These are phyloP conservation scores for Arthroderma uncinatum DNA, from an alignment of 2,329 filamentous ascomycete species.

Conservation along the genomic window DNA sequence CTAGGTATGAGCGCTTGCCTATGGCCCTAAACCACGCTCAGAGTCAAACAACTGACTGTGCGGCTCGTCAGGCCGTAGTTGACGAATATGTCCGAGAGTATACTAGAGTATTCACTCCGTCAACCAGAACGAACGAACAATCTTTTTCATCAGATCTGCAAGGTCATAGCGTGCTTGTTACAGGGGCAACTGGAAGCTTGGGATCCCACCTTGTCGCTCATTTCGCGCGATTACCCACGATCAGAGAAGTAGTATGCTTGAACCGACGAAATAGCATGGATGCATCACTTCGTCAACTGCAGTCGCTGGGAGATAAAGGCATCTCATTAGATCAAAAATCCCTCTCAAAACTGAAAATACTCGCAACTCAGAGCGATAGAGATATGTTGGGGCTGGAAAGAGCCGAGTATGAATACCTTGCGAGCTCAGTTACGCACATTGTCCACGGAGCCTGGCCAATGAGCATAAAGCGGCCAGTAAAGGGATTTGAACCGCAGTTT, in stretches of 20 bases:
- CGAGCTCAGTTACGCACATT: constrained; percentile 38
- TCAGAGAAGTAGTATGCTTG: constrained; percentile 35
- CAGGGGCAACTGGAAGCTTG: constrained; percentile 33
- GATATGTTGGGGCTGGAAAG: constrained; percentile 39
- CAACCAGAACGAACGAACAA: neutral
- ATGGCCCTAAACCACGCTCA: neutral
- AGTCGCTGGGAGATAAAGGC: constrained; percentile 22
- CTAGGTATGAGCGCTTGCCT: constrained; percentile 8
- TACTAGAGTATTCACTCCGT: constrained; percentile 17
- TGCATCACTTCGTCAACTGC: constrained; percentile 25
- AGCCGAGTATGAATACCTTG: constrained; percentile 31
- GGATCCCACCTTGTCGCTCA: constrained; percentile 33
- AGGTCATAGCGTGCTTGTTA: constrained; percentile 29
- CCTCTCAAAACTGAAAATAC: constrained; percentile 34
- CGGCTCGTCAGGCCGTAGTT: constrained; percentile 3
- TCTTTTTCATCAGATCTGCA: neutral
- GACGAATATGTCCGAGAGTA: constrained; percentile 17
- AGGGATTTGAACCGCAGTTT: constrained; percentile 43
- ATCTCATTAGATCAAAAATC: constrained; percentile 17
- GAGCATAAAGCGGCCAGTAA: constrained; percentile 42
- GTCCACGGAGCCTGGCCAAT: constrained; percentile 47
- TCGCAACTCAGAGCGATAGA: constrained; percentile 40
- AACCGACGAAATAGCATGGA: constrained; percentile 32
- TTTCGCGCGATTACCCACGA: constrained; percentile 22
- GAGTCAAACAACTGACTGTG: constrained; percentile 6